Evolutionary conservation across 139 green algal species (phyloP).

Genomic region (Dunaliella sp.): DNA sequence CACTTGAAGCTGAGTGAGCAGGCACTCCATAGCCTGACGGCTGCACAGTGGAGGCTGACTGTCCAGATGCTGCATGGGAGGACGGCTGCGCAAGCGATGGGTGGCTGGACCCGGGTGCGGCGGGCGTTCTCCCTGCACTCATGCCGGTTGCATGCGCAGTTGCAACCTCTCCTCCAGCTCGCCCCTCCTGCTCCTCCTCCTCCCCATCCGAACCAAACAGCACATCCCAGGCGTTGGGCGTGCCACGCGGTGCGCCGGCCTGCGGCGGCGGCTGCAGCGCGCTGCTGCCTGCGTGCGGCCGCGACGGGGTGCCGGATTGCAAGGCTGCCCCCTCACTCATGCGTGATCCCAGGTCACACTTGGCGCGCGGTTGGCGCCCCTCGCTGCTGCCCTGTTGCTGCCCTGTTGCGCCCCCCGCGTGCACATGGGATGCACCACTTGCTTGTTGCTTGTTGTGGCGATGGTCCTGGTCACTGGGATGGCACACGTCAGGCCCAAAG

Average conservation of each 20-base stretch:
- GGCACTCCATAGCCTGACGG: no score
- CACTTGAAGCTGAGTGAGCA: no score
- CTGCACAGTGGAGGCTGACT: no score
- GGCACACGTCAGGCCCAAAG: not conserved
- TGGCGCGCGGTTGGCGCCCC: not conserved
- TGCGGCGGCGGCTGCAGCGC: not conserved
- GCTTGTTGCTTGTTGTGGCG: no score
- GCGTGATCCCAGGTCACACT: not conserved
- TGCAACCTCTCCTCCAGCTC: no score
- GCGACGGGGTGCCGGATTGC: not conserved
- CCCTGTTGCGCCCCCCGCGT: no score
- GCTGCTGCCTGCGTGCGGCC: not conserved
- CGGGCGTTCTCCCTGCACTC: not conserved
- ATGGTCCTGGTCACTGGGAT: not conserved
- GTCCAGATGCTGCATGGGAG: constrained; percentile 12
- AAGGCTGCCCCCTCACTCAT: not conserved
- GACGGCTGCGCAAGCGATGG: no score
- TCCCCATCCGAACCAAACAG: constrained; percentile 8
- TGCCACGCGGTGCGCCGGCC: not conserved
- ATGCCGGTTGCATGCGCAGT: not conserved
- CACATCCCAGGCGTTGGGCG: not conserved
- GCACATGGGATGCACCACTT: no score
- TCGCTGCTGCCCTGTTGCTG: no score
- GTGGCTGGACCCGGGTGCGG: not conserved
- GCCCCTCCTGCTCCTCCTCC: not conserved